Evolutionary conservation across 768 basidiomycete species (phyloP).

Genomic region (Mrakia hoshinonis): DNA sequence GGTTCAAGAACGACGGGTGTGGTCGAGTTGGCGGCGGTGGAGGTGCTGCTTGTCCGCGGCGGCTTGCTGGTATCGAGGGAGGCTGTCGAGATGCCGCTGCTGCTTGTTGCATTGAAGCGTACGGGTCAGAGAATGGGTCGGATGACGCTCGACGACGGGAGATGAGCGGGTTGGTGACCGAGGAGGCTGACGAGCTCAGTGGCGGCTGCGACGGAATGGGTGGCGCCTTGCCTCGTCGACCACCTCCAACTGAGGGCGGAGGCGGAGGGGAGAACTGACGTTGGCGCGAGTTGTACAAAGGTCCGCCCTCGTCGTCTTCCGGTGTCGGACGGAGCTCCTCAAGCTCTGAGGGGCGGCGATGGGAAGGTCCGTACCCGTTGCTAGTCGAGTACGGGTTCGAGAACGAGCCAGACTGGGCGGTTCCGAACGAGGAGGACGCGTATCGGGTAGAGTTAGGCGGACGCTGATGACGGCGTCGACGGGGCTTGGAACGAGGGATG

Average conservation of each 20-base stretch:
- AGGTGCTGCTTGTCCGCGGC: conserved; percentile 17
- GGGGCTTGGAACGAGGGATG: conserved; percentile 17
- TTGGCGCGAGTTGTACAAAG: neutral
- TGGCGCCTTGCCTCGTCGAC: conserved; percentile 22
- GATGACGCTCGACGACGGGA: conserved; percentile 20
- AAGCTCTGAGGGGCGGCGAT: neutral
- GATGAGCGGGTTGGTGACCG: neutral
- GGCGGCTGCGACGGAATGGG: conserved; percentile 9
- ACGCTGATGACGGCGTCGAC: neutral
- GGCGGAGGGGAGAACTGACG: neutral
- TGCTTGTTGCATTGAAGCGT: neutral
- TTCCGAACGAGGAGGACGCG: neutral
- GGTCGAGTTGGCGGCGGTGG: neutral
- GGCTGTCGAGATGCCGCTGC: neutral
- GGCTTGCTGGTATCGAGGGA: neutral
- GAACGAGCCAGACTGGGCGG: neutral
- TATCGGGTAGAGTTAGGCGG: neutral
- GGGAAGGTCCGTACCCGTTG: neutral
- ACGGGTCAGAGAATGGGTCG: conserved; percentile 28
- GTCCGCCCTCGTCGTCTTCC: neutral
- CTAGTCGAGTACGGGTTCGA: neutral
- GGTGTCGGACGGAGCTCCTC: conserved; percentile 13
- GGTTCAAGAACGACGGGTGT: neutral
- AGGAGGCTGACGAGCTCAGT: conserved; percentile 3
- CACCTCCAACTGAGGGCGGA: neutral